phyloP scores from a whole-genome alignment of 2,329 filamentous ascomycete genomes.

The Chaetomium globosum region DNA sequence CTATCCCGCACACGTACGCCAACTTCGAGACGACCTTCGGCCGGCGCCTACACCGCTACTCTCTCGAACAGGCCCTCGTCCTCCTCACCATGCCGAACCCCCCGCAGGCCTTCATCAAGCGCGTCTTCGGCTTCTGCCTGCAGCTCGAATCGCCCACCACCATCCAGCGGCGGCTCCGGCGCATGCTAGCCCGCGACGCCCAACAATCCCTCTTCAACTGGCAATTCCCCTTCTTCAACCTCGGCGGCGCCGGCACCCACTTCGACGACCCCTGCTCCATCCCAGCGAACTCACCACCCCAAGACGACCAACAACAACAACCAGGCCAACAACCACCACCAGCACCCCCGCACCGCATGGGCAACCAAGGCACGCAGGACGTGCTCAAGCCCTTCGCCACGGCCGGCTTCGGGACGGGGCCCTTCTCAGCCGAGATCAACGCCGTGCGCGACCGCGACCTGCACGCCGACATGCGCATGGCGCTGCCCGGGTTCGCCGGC shows the following conservation, averaged over 20 bases:
- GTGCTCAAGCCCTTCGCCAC: conserved; percentile 38
- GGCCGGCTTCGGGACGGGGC: conserved; percentile 51
- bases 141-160: conserved; percentile 58
- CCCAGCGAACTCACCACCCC: neutral
- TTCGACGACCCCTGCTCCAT: neutral
- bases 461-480: conserved; percentile 53
- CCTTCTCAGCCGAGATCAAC: conserved; percentile 49
- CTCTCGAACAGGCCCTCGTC: conserved; percentile 63
- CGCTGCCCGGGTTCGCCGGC: conserved; percentile 66
- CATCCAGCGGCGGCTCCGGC: conserved; percentile 49
- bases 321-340: neutral
- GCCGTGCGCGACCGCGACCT: conserved; percentile 49
- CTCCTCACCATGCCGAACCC: conserved; percentile 57
- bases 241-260: conserved; percentile 68
- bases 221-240: conserved; percentile 63
- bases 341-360: conserved; percentile 33
- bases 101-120: conserved; percentile 52
- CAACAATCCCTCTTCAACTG: conserved; percentile 58
- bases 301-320: neutral
- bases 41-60: conserved; percentile 67
- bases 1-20: conserved; percentile 58
- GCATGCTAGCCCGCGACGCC: conserved; percentile 40
- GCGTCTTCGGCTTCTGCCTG: conserved; percentile 70
- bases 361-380: conserved; percentile 45
- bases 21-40: conserved; percentile 69